These are phyloP conservation scores for Quercus ilex DNA, from an alignment of 306 rosid genomes.

Conservation along the genomic window DNA sequence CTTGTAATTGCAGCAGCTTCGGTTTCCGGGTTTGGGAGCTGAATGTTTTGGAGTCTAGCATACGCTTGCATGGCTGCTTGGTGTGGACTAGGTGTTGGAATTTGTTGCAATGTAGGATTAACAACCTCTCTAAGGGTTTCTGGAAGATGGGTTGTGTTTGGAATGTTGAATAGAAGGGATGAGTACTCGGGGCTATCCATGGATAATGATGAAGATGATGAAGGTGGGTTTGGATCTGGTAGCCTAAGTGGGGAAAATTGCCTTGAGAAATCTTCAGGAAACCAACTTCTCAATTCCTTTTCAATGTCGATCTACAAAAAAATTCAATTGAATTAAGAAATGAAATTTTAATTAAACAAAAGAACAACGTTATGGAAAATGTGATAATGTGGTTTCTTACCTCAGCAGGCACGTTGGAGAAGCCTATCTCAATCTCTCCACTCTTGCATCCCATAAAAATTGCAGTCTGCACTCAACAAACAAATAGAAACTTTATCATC, in stretches of 20 bases:
- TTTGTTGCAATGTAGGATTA: constrained; percentile 27
- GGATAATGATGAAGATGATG: constrained; percentile 88
- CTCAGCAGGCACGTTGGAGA: constrained; percentile 65
- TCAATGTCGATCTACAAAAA: constrained; percentile 45
- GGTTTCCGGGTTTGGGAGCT: constrained; percentile 41
- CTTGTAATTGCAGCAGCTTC: constrained; percentile 56
- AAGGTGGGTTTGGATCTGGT: constrained; percentile 47
- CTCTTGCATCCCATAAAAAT: constrained; percentile 80
- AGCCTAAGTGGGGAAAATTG: constrained; percentile 12
- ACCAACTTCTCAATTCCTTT: constrained; percentile 48
- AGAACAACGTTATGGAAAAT: background rate
- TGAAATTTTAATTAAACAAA: too few species aligned
- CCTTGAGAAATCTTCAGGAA: constrained; percentile 47
- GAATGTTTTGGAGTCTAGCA: constrained; percentile 27
- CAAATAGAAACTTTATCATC: background rate
- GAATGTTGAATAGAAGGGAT: constrained; percentile 55
- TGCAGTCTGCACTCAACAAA: constrained; percentile 45
- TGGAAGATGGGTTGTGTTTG: constrained; percentile 31
- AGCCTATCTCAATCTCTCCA: constrained; percentile 92
- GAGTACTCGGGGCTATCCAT: constrained; percentile 72
- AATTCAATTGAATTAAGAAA: background rate
- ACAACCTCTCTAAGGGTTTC: constrained; percentile 25
- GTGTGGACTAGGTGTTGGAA: constrained; percentile 21
- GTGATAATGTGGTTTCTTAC: constrained; percentile 29
- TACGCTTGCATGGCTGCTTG: constrained; percentile 49